phyloP scores from a whole-genome alignment of 1,284 basidiomycete genomes.

The Cryptococcus maquisensis region DNA sequence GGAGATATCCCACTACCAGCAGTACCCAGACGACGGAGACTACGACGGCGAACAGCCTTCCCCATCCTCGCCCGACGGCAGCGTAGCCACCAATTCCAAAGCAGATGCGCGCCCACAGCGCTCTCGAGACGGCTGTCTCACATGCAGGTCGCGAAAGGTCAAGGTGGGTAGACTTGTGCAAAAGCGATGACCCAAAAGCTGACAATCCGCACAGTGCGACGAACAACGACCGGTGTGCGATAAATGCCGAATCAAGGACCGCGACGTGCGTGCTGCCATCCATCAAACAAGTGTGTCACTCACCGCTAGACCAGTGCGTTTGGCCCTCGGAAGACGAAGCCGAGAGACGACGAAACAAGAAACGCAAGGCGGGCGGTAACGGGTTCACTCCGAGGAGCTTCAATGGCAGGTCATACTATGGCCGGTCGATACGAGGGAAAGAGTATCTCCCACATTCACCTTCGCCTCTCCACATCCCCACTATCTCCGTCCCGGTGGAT shows the following conservation, averaged over 20 bases:
- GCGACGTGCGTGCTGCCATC: conserved; percentile 20
- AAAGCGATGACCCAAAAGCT: background rate
- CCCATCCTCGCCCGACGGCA: background rate
- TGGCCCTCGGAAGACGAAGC: conserved; percentile 35
- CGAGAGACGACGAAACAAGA: conserved; percentile 29
- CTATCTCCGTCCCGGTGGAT: background rate
- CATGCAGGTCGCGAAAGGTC: conserved; percentile 38
- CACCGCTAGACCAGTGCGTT: conserved; percentile 15
- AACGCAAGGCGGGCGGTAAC: conserved; percentile 6
- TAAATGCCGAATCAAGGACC: conserved; percentile 30
- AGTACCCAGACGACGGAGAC: background rate
- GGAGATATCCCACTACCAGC: background rate
- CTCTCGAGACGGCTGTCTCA: conserved; percentile 35
- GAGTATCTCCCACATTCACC: background rate
- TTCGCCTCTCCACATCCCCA: background rate
- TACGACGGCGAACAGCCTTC: background rate
- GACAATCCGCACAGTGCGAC: conserved; percentile 28
- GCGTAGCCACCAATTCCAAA: background rate
- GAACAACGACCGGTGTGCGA: conserved; percentile 35
- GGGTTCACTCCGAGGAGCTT: too few relatives aligned
- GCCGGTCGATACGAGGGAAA: too few relatives aligned
- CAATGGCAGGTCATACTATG: too few relatives aligned
- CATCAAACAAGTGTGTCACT: background rate
- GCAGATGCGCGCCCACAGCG: background rate
- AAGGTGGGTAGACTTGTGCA: background rate